Conservation (phyloP, 176 grass and related monocot genomes). For the Melocanna baccifera region DNA sequence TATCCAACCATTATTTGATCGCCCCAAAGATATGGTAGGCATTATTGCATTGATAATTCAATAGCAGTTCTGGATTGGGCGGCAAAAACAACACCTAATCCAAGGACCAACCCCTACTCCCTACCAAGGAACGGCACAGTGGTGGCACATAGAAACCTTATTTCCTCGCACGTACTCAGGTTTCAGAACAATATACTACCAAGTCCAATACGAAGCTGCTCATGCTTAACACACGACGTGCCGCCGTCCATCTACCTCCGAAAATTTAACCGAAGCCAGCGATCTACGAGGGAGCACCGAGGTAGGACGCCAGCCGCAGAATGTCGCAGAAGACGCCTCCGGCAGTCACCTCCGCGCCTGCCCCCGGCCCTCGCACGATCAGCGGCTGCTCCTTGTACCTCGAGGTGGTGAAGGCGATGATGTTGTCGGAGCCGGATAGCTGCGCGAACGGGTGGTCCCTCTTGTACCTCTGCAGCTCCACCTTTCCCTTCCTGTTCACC, state of each 20-base stretch:
- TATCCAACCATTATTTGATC: not conserved
- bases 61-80: not conserved
- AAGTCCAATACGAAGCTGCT: not conserved
- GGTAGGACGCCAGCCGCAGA: conserved; percentile 79
- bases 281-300: conserved; percentile 72
- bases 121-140: not conserved
- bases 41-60: not conserved
- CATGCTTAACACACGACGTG: not conserved
- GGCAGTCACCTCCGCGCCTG: conserved; percentile 81
- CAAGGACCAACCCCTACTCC: not conserved
- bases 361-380: conserved; percentile 80
- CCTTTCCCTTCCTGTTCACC: conserved; percentile 52
- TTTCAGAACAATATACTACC: conserved; percentile 33
- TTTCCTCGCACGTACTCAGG: conserved; percentile 8
- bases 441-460: conserved; percentile 81
- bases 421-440: conserved; percentile 86
- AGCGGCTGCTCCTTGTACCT: conserved; percentile 87
- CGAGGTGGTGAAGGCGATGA: conserved; percentile 90
- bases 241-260: not conserved
- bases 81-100: not conserved
- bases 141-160: not conserved
- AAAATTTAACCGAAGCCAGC: not conserved
- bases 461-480: conserved; percentile 79
- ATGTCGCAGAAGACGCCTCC: conserved; percentile 93
- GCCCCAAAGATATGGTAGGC: no score